These are phyloP conservation scores for Botrytis fabae DNA, from an alignment of 2,329 filamentous ascomycete species.

Conservation along the genomic window DNA sequence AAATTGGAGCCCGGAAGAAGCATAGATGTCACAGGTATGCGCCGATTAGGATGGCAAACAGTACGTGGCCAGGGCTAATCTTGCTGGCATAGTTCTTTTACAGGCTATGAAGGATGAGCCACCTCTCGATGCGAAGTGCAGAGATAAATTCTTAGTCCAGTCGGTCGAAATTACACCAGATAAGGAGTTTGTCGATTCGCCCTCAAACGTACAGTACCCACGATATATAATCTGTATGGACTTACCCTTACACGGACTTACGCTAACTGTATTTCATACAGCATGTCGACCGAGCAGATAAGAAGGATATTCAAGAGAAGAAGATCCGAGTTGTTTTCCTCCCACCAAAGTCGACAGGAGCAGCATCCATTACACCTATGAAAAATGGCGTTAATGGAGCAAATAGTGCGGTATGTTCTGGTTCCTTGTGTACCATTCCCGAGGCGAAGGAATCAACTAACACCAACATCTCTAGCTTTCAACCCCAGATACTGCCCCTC, in stretches of 20 bases:
- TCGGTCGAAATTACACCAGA: constrained; percentile 81
- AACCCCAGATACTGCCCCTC: constrained; percentile 42
- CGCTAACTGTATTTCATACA: constrained; percentile 53
- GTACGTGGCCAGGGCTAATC: constrained; percentile 22
- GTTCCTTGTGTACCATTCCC: not conserved
- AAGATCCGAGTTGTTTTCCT: constrained; percentile 95
- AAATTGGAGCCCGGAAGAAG: constrained; percentile 87
- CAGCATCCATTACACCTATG: constrained; percentile 33
- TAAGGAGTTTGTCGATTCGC: constrained; percentile 79
- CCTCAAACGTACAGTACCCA: constrained; percentile 68
- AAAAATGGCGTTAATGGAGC: constrained; percentile 36
- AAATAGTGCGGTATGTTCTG: constrained; percentile 31
- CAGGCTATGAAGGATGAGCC: constrained; percentile 98
- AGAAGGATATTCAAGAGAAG: constrained; percentile 79
- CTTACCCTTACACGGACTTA: not conserved
- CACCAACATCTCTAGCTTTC: constrained; percentile 24
- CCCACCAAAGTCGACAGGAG: constrained; percentile 53
- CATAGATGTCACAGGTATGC: constrained; percentile 88
- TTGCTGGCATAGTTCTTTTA: constrained; percentile 68
- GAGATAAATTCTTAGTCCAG: constrained; percentile 97
- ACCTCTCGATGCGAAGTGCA: constrained; percentile 80
- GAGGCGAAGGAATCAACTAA: constrained; percentile 10
- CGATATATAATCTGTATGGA: constrained; percentile 39
- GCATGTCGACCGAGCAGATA: constrained; percentile 70
- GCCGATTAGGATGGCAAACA: not conserved